Conservation (phyloP, 164 flowering plant genomes). For the Malania oleifera region DNA sequence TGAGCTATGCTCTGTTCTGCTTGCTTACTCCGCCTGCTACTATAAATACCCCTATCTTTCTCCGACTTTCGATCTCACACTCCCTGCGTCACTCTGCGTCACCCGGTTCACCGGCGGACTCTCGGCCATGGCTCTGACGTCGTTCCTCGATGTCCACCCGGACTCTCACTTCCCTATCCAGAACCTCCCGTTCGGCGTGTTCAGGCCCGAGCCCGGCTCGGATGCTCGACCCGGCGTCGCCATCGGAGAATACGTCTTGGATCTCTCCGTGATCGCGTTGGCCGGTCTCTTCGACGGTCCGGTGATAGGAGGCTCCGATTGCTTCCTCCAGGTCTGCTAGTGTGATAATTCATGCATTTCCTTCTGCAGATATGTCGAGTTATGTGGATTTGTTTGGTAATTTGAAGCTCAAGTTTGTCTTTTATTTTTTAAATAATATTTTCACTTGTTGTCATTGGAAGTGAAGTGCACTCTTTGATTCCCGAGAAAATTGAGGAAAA, state of each 20-base stretch:
- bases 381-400: too few relatives aligned
- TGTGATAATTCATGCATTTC: background rate
- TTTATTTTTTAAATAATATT: too few relatives aligned
- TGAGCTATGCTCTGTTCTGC: background rate
- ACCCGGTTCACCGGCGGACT: background rate
- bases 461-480: too few relatives aligned
- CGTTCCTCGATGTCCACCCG: constrained; percentile 67
- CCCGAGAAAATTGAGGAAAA: too few relatives aligned
- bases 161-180: constrained; percentile 90
- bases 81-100: background rate
- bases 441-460: too few relatives aligned
- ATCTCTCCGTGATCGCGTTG: constrained; percentile 66
- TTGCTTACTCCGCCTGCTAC: background rate
- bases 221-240: constrained; percentile 76
- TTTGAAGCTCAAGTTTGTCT: too few relatives aligned
- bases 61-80: background rate
- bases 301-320: constrained; percentile 51
- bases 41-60: background rate
- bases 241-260: constrained; percentile 80
- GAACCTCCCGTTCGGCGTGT: constrained; percentile 92
- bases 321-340: constrained; percentile 65
- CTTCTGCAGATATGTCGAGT: too few relatives aligned
- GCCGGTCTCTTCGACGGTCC: constrained; percentile 83
- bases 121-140: constrained; percentile 45
- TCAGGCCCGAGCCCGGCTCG: constrained; percentile 41